Evolutionary conservation across 1,284 basidiomycete species (phyloP), one percentile per base, ranked within the genome.

Genomic region (Ustilago sp.): DNA sequence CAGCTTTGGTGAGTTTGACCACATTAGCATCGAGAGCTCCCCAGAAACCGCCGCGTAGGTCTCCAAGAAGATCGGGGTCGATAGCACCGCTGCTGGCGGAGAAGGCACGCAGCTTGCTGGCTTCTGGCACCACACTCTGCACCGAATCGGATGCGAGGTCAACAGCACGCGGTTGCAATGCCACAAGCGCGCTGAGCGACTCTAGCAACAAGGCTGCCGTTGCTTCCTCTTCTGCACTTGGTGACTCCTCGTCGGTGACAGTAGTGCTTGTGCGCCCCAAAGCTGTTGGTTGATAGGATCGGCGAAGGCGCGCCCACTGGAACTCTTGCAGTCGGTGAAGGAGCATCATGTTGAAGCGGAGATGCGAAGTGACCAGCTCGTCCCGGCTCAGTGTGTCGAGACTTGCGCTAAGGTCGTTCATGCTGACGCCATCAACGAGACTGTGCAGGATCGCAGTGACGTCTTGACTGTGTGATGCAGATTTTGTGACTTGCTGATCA

Each of bases 241-340:
- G 73, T 7, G 59, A 12, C 31, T 62, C 63, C 28, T 64, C 66
- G 4, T 63, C 62, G 28, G 43, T 15, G 5, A 47, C 43, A 8
- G 45, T 1, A 17, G 28, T 41, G 32, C 47, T 50, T 9, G 43
- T 62, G 35, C 60, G 70, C 19, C 56, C 41, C 11, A 45, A 45
- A n/a, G 34, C 15, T 9, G 62, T 23, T 2, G 68, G 66, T 15
- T 8, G 35, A 35, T 69, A 69, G 7, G 74, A 74, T 50, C 65
- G 60, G 34, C 81, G 77, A 17, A 74, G 57, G 12, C 81, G 73
- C 15, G 76, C 69, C 81, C 81, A 83, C 48, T 83, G 81, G n/a
- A 77, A 68, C 50, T 79, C 74, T 59, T 83, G 81, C 62, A 83
- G 65, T n/a, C 73, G 69, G 28, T 74, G 71, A 11, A 82, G 56